Evolutionary conservation across 1,284 basidiomycete species (phyloP).

Genomic region (Fomitopsis palustris): DNA sequence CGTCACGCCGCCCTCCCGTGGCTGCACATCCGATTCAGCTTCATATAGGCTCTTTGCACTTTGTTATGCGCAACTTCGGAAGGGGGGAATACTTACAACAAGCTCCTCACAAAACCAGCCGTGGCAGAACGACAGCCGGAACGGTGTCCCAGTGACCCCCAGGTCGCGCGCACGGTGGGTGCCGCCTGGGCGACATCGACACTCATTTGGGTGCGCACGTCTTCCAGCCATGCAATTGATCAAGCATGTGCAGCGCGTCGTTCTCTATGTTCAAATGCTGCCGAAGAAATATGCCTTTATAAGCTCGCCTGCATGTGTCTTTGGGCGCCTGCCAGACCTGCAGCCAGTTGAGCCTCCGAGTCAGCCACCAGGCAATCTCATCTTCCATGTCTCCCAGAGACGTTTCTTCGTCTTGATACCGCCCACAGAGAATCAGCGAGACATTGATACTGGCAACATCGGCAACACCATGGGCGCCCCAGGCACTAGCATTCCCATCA

Average conservation of each 20-base stretch:
- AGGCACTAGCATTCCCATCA: constrained; percentile 28
- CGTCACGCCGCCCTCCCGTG: background rate
- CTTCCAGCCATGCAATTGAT: background rate
- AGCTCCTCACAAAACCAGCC: no score
- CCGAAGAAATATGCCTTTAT: background rate
- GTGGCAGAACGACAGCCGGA: no score
- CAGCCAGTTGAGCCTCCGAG: background rate
- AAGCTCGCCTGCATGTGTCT: background rate
- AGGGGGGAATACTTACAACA: no score
- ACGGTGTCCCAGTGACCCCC: no score
- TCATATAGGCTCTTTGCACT: no score
- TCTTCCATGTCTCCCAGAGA: background rate
- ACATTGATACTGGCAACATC: background rate
- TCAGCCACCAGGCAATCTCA: background rate
- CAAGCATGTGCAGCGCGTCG: background rate
- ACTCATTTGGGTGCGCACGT: background rate
- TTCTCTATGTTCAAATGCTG: background rate
- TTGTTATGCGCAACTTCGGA: no score
- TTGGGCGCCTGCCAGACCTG: background rate
- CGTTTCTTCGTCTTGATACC: background rate
- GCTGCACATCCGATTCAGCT: no score
- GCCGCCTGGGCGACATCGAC: background rate
- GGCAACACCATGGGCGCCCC: background rate
- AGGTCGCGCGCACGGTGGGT: no score
- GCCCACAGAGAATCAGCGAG: background rate